phyloP scores from a whole-genome alignment of 2,329 filamentous ascomycete genomes.

The Colletotrichum destructivum region DNA sequence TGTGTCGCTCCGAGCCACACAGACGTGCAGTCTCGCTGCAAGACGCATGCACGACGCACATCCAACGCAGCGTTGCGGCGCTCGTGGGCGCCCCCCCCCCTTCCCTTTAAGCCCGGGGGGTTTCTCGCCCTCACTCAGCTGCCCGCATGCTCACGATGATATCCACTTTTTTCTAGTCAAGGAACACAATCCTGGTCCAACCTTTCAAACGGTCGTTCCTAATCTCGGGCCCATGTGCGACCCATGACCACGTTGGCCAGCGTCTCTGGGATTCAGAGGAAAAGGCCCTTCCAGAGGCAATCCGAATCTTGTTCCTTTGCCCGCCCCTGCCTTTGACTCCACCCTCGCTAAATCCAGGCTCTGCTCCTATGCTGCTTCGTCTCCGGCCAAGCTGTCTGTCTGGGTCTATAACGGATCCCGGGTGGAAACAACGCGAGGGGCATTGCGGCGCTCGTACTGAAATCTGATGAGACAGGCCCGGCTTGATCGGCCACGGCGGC shows the following conservation, averaged over 20 bases:
- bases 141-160: not conserved
- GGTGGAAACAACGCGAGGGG: not conserved
- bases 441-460: conserved; percentile 29
- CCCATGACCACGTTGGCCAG: conserved; percentile 42
- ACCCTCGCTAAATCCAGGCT: conserved; percentile 29
- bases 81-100: too few species aligned
- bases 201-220: conserved; percentile 42
- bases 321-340: conserved; percentile 22
- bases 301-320: conserved; percentile 27
- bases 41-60: conserved; percentile 31
- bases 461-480: conserved; percentile 30
- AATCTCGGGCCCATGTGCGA: conserved; percentile 42
- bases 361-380: conserved; percentile 25
- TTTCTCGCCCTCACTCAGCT: conserved; percentile 21
- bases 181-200: conserved; percentile 24
- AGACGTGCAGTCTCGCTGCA: conserved; percentile 34
- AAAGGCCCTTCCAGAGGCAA: conserved; percentile 25
- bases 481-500: conserved; percentile 31
- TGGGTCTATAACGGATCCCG: not conserved
- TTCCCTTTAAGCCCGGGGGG: conserved; percentile 9
- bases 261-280: conserved; percentile 33
- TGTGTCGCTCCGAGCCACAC: conserved; percentile 41
- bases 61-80: conserved; percentile 40
- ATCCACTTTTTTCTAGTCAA: conserved; percentile 18
- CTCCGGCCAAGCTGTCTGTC: conserved; percentile 9